Percentiles rank a stretch among this genome's conserved stretches.
Conservation (phyloP, 106 monocot species). For the Xerophyta viscosa region DNA sequence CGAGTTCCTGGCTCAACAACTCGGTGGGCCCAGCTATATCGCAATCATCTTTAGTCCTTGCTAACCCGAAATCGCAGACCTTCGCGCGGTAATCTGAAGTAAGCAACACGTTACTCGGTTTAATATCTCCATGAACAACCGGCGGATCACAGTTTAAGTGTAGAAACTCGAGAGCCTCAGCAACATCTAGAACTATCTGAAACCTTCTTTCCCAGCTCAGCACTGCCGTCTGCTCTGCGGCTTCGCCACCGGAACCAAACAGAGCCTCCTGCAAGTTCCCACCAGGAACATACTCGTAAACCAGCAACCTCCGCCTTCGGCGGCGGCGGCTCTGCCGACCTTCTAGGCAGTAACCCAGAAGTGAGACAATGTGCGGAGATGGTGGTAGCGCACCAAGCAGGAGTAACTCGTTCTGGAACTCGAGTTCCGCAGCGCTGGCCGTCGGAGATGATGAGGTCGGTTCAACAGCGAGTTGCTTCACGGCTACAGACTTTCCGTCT, state of each 20-base stretch:
- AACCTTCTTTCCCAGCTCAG: slow-evolving; percentile 35
- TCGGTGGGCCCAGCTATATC: background rate
- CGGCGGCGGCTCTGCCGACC: slow-evolving; percentile 5
- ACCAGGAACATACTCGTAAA: slow-evolving; percentile 50
- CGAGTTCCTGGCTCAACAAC: slow-evolving; percentile 27
- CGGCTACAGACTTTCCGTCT: slow-evolving; percentile 36
- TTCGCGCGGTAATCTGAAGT: slow-evolving; percentile 50
- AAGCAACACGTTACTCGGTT: slow-evolving; percentile 86
- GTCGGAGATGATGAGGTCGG: background rate
- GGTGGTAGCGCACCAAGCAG: slow-evolving; percentile 27
- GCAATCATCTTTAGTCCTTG: slow-evolving; percentile 27
- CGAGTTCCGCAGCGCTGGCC: slow-evolving; percentile 5
- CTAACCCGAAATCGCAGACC: slow-evolving; percentile 69
- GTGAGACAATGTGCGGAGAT: slow-evolving; percentile 44
- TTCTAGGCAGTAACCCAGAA: slow-evolving; percentile 51
- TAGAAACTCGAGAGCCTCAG: slow-evolving; percentile 44
- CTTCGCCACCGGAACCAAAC: slow-evolving; percentile 13
- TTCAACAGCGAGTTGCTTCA: slow-evolving; percentile 28
- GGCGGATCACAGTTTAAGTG: slow-evolving; percentile 69
- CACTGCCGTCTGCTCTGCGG: background rate
- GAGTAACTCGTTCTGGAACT: slow-evolving; percentile 45
- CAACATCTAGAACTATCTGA: slow-evolving; percentile 43
- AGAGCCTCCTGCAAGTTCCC: slow-evolving; percentile 53
- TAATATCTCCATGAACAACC: slow-evolving; percentile 83
- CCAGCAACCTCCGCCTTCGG: slow-evolving; percentile 25